Evolutionary conservation across 176 grass and related monocot genomes (phyloP).

Genomic region (Oropetium thomaeum): DNA sequence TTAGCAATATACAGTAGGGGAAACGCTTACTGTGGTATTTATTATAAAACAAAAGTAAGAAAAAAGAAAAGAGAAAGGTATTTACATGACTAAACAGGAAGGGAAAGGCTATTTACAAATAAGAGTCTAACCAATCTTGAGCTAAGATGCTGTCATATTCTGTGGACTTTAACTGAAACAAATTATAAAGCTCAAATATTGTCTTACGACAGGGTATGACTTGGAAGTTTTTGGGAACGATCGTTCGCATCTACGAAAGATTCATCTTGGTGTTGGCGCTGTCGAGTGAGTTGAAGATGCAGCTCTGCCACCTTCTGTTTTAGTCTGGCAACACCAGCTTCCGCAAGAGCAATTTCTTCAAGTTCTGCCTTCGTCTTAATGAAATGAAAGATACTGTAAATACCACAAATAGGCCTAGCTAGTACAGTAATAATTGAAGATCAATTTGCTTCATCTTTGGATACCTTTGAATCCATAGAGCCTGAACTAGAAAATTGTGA

Average conservation of each 20-base stretch:
- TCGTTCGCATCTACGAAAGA: conserved; percentile 49
- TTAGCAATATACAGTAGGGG: too few relatives aligned
- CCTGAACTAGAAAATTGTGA: conserved; percentile 68
- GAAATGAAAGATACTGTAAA: conserved; percentile 16
- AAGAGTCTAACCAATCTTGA: too few relatives aligned
- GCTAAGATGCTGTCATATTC: too few relatives aligned
- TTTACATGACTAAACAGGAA: too few relatives aligned
- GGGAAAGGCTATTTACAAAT: too few relatives aligned
- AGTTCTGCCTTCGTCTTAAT: conserved; percentile 84
- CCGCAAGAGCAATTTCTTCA: conserved; percentile 86
- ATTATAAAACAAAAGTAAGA: too few relatives aligned
- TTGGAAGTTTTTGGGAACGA: conserved; percentile 57
- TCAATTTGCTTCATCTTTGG: conserved; percentile 3
- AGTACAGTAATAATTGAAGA: background rate
- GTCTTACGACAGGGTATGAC: conserved; percentile 78
- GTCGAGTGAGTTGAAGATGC: conserved; percentile 96
- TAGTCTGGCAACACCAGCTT: conserved; percentile 86
- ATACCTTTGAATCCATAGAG: conserved; percentile 91
- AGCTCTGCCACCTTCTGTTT: conserved; percentile 95
- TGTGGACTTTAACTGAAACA: background rate
- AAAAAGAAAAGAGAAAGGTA: too few relatives aligned
- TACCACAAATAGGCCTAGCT: conserved; percentile 12
- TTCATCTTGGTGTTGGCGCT: conserved; percentile 72
- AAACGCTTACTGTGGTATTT: too few relatives aligned
- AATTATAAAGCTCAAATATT: background rate